phyloP scores from a whole-genome alignment of 2,329 filamentous ascomycete species.

The Penicillium occitanis region DNA sequence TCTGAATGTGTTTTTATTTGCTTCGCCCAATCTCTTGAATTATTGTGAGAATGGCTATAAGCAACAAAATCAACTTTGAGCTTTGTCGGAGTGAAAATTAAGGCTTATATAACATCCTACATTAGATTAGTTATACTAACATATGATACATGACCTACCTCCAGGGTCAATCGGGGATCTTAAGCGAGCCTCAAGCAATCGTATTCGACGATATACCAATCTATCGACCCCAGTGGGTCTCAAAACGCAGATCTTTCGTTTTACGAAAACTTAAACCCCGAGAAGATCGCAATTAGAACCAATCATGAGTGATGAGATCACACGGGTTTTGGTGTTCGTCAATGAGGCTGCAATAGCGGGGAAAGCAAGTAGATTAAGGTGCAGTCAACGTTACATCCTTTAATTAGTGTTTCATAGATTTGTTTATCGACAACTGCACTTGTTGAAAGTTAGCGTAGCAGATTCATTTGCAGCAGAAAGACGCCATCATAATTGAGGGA shows the following conservation, averaged over 20 bases:
- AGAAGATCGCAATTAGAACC: neutral
- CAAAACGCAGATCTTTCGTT: neutral
- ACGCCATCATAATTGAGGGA: neutral
- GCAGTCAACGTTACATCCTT: neutral
- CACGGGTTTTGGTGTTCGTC: neutral
- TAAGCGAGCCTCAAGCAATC: conserved; percentile 5
- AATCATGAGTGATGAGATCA: neutral
- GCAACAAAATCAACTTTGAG: neutral
- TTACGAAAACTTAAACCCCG: neutral
- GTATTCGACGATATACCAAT: neutral
- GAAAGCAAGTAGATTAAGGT: neutral
- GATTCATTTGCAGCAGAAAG: neutral
- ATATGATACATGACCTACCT: neutral
- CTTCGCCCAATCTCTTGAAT: neutral
- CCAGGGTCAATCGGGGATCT: neutral
- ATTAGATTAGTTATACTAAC: neutral
- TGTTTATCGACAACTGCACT: neutral
- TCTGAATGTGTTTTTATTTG: neutral
- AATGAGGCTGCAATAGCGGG: neutral
- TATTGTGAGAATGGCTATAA: neutral
- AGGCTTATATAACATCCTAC: neutral
- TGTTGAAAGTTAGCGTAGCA: neutral
- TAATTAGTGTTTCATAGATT: neutral
- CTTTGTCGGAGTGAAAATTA: neutral
- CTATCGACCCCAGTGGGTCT: neutral